A percentile compares a stretch with the other conserved stretches of the same genome.
These are phyloP conservation scores for Ormosia semicastrata DNA, from an alignment of 306 rosid genomes.

Conservation along the genomic window DNA sequence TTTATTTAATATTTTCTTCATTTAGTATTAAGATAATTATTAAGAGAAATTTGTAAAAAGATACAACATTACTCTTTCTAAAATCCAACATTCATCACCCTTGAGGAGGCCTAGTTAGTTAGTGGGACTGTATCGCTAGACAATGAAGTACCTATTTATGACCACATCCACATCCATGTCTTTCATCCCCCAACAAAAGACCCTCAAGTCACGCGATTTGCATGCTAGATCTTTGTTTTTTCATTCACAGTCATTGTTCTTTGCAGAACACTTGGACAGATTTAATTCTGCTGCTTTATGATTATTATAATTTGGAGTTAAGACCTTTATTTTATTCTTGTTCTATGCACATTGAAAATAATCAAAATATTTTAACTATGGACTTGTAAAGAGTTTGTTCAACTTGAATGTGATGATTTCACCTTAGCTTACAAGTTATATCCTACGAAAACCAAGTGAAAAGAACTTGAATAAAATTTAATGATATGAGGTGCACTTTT, in stretches of 20 bases:
- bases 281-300: background rate
- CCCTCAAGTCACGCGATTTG: too few species aligned
- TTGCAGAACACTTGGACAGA: too few species aligned
- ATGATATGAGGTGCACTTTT: background rate
- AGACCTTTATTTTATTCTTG: background rate
- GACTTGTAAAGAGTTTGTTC: background rate
- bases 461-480: background rate
- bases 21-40: too few species aligned
- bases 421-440: background rate
- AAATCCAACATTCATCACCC: background rate
- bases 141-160: too few species aligned
- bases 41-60: too few species aligned
- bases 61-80: too few species aligned
- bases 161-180: too few species aligned
- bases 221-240: background rate
- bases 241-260: background rate
- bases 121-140: too few species aligned
- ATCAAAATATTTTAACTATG: background rate
- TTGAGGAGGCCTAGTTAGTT: too few species aligned
- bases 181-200: too few species aligned
- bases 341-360: background rate
- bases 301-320: background rate
- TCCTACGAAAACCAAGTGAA: background rate
- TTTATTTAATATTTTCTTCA: too few species aligned
- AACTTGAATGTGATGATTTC: background rate